Percentiles rank a stretch among this genome's conserved stretches.
phyloP scores from a whole-genome alignment of 2,329 filamentous ascomycete genomes.

The Penicillium sp. region DNA sequence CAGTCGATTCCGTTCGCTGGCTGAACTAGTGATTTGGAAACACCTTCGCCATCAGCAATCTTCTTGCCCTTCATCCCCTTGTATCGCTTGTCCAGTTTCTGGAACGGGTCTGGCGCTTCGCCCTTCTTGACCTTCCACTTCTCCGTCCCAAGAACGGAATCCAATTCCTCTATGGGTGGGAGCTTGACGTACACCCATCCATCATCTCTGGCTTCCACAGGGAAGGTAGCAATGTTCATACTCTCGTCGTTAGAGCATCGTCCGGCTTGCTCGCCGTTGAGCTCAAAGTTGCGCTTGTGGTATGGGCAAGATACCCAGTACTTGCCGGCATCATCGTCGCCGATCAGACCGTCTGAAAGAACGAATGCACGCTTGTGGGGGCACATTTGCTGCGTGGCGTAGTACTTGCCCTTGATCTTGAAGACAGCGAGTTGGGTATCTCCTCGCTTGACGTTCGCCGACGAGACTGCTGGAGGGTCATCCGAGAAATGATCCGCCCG shows the following conservation, averaged over 20 bases:
- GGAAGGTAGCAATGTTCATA: constrained; percentile 81
- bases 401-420: constrained; percentile 77
- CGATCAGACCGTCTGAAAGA: constrained; percentile 81
- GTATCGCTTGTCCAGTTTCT: constrained; percentile 58
- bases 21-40: constrained; percentile 12
- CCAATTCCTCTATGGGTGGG: constrained; percentile 77
- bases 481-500: constrained; percentile 69
- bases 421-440: constrained; percentile 89
- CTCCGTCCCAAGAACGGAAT: constrained; percentile 73
- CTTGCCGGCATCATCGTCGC: constrained; percentile 59
- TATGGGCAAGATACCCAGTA: constrained; percentile 87
- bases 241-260: constrained; percentile 72
- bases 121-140: constrained; percentile 77
- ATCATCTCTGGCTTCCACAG: constrained; percentile 71
- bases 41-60: constrained; percentile 26
- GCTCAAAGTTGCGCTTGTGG: constrained; percentile 87
- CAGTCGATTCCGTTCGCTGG: constrained; percentile 37
- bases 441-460: constrained; percentile 77
- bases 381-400: constrained; percentile 92
- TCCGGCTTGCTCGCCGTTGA: constrained; percentile 66
- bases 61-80: constrained; percentile 59
- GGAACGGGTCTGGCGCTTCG: constrained; percentile 61
- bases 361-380: constrained; percentile 89
- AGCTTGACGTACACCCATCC: constrained; percentile 79
- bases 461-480: constrained; percentile 67